phyloP scores from a whole-genome alignment of 192 early-diverging fungal species.

The Backusella sp. region DNA sequence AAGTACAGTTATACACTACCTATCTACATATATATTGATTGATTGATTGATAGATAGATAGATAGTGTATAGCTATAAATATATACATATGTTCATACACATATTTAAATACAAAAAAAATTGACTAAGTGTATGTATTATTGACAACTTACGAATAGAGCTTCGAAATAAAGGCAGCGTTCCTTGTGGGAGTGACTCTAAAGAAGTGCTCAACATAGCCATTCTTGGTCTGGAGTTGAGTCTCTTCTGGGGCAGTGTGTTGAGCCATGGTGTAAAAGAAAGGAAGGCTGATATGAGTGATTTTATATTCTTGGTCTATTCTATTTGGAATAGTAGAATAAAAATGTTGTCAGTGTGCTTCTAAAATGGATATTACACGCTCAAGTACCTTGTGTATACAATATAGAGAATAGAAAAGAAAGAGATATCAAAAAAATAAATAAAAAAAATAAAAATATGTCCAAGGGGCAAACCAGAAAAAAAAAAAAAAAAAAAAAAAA shows the following conservation, averaged over 20 bases:
- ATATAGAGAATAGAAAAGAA: not conserved
- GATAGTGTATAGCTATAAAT: too few relatives aligned
- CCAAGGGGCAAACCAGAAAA: not conserved
- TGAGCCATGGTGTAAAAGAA: not conserved
- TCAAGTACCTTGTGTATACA: not conserved
- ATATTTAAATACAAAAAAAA: not conserved
- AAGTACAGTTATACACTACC: too few relatives aligned
- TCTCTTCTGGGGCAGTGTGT: not conserved
- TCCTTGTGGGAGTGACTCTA: slow-evolving; percentile 1
- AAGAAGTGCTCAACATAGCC: slow-evolving; percentile 7
- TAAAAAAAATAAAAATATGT: too few relatives aligned
- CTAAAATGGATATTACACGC: not conserved
- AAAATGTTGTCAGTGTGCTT: not conserved
- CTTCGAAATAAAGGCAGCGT: slow-evolving; percentile 9
- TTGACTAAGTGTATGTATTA: not conserved
- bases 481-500: not conserved
- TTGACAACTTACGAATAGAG: slow-evolving; percentile 2
- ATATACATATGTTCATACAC: not conserved
- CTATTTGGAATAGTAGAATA: not conserved
- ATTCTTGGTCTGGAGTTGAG: not conserved
- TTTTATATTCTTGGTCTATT: not conserved
- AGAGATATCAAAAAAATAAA: not conserved
- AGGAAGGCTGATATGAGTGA: too few relatives aligned
- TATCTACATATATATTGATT: too few relatives aligned
- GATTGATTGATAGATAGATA: too few relatives aligned